Evolutionary conservation across 192 early-diverging fungal species (phyloP).

Genomic region (Neocallimastix lanati): DNA sequence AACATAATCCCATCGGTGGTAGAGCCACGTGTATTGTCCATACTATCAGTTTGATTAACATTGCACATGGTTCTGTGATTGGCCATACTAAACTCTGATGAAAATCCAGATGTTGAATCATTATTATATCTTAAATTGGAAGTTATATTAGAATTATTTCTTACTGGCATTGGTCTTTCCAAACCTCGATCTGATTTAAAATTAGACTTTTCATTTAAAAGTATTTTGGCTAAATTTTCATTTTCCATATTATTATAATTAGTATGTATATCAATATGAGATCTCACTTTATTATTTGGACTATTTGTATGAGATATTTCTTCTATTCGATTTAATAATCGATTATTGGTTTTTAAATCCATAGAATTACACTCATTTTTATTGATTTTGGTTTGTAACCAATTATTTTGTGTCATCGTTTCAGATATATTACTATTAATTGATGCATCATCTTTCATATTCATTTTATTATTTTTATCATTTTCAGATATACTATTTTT

Average conservation of each 20-base stretch:
- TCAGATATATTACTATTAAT: not conserved
- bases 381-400: no score
- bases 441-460: not conserved
- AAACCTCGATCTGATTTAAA: no score
- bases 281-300: no score
- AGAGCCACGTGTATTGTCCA: not conserved
- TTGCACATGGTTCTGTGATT: not conserved
- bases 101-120: not conserved
- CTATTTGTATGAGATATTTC: not conserved
- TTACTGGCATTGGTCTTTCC: no score
- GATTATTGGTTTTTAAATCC: not conserved
- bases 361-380: no score
- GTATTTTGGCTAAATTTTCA: no score
- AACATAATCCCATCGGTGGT: not conserved
- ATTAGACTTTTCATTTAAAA: no score
- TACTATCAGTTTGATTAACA: not conserved
- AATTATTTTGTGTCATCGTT: no score
- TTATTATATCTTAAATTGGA: no score
- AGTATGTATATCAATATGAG: no score
- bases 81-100: not conserved
- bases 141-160: no score
- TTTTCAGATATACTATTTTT: not conserved
- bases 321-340: not conserved
- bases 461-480: not conserved
- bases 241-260: no score